A percentile compares a stretch with the other conserved stretches of the same genome.
Evolutionary conservation across 257 asterid species (phyloP).

Genomic region (Capsicum chinense): DNA sequence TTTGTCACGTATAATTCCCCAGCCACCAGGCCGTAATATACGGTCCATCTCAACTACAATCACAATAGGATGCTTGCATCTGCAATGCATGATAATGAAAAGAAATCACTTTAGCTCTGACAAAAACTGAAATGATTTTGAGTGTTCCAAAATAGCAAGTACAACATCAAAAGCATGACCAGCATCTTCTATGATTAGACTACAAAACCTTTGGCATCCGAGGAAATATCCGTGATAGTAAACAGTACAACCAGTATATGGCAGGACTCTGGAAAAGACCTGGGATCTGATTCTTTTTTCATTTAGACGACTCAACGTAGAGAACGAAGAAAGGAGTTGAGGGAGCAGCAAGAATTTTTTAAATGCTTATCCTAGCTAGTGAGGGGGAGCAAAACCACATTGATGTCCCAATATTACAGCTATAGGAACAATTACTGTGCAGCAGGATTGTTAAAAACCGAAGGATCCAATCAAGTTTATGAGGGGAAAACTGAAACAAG

Average conservation of each 20-base stretch:
- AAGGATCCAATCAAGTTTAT: not conserved
- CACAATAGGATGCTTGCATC: slow-evolving; percentile 80
- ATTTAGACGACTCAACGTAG: not conserved
- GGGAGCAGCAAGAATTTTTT: not conserved
- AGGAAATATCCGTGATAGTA: not conserved
- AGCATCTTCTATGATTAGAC: not conserved
- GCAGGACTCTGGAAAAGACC: not conserved
- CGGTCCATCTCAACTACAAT: slow-evolving; percentile 94
- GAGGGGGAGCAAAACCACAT: not conserved
- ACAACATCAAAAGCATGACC: not conserved
- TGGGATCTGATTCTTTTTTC: not conserved
- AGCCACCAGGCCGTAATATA: slow-evolving; percentile 82
- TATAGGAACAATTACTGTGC: not conserved
- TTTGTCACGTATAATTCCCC: slow-evolving; percentile 87
- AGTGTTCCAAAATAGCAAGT: not conserved
- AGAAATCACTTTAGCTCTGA: not conserved
- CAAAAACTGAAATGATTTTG: not conserved
- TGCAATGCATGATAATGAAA: slow-evolving; percentile 36
- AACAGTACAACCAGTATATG: not conserved
- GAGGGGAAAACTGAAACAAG: not conserved
- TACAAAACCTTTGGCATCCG: not conserved
- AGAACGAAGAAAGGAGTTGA: not conserved
- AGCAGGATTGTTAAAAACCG: not conserved
- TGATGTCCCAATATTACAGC: not conserved
- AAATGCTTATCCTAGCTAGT: not conserved